Conservation (phyloP, 1,139 yeast species). For the Saccharomyces hybrid region DNA sequence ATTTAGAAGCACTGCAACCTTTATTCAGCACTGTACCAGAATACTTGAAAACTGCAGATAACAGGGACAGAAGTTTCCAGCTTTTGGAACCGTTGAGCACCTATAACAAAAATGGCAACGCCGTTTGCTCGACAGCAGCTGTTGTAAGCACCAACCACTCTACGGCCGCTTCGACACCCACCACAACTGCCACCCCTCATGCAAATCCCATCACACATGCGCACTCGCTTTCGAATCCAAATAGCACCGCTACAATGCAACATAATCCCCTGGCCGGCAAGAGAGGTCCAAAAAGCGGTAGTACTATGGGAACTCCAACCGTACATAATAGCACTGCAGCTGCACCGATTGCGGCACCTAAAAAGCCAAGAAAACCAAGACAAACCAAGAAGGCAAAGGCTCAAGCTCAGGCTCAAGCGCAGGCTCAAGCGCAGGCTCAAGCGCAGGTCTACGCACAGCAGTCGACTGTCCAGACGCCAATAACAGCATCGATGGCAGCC, state of each 20-base stretch:
- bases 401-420: conserved; percentile 5
- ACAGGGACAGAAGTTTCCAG: conserved; percentile 18
- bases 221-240: conserved; percentile 7
- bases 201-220: background rate
- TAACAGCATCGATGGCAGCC: conserved; percentile 1
- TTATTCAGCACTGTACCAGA: conserved; percentile 23
- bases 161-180: conserved; percentile 10
- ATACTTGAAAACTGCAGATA: conserved; percentile 13
- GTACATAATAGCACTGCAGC: conserved; percentile 1
- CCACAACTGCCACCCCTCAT: conserved; percentile 10
- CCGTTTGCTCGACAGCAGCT: conserved; percentile 17
- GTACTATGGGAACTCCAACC: background rate
- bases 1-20: conserved; percentile 20
- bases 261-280: background rate
- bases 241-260: conserved; percentile 6
- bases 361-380: conserved; percentile 27
- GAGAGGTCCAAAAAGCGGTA: background rate
- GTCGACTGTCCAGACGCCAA: conserved; percentile 3
- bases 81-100: conserved; percentile 21
- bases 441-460: conserved; percentile 1
- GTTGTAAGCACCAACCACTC: conserved; percentile 20
- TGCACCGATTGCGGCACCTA: conserved; percentile 13
- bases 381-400: conserved; percentile 20
- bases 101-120: conserved; percentile 9
- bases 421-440: conserved; percentile 5